A percentile compares a stretch with the other conserved stretches of the same genome.
These are phyloP conservation scores for Ophiorrhiza pumila DNA, from an alignment of 257 asterid species.

Conservation along the genomic window DNA sequence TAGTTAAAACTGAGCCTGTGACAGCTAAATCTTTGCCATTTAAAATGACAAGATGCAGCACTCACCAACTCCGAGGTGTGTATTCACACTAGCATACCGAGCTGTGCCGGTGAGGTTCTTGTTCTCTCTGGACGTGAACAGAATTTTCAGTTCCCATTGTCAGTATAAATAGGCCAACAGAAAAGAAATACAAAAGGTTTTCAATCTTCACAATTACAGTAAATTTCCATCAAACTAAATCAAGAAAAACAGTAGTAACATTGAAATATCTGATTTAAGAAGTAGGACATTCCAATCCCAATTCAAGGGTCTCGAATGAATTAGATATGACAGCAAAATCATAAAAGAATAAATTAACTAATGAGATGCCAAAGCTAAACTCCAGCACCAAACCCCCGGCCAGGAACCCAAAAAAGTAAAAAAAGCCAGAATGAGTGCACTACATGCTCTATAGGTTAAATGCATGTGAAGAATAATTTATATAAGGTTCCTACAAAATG, in stretches of 20 bases:
- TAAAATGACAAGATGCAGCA: constrained; percentile 17
- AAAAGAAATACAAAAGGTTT: background rate
- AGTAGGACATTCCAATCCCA: background rate
- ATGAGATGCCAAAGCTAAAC: background rate
- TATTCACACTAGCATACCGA: constrained; percentile 93
- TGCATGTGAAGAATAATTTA: background rate
- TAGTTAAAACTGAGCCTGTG: background rate
- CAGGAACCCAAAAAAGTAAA: too few species aligned
- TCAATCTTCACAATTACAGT: background rate
- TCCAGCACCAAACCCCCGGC: background rate
- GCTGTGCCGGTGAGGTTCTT: constrained; percentile 97
- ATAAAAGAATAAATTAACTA: background rate
- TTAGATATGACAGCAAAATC: background rate
- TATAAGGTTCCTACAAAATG: background rate
- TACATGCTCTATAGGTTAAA: background rate
- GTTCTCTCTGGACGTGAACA: constrained; percentile 64
- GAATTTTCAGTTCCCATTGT: background rate
- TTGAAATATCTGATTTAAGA: background rate
- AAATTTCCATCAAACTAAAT: constrained; percentile 6
- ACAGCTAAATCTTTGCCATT: constrained; percentile 1
- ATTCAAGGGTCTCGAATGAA: background rate
- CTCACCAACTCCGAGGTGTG: constrained; percentile 94
- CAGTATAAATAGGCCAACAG: background rate
- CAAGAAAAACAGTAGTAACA: background rate
- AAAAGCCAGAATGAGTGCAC: background rate